phyloP scores from a whole-genome alignment of 2,329 filamentous ascomycete species.

The Ophiostoma sp. region DNA sequence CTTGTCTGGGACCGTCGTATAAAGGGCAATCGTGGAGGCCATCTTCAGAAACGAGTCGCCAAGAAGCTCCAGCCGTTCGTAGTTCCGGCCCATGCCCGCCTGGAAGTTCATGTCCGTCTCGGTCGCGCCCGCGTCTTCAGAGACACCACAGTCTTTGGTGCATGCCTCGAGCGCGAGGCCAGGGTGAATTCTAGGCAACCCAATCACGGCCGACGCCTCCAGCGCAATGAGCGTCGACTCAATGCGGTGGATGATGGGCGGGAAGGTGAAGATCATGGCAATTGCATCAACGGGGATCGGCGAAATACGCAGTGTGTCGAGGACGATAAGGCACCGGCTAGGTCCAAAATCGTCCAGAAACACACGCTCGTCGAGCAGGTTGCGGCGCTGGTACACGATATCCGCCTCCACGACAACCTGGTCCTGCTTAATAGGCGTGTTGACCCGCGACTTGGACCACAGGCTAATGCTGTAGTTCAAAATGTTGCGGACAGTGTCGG shows the following conservation, averaged over 20 bases:
- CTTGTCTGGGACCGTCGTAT: conserved; percentile 70
- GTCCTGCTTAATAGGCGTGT: conserved; percentile 58
- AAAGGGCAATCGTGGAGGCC: conserved; percentile 87
- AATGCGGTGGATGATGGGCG: conserved; percentile 79
- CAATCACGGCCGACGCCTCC: conserved; percentile 69
- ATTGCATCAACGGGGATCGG: conserved; percentile 68
- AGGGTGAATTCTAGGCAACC: conserved; percentile 60
- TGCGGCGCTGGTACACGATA: conserved; percentile 73
- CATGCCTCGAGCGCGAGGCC: conserved; percentile 80
- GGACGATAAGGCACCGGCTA: conserved; percentile 66
- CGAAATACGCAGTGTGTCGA: conserved; percentile 76
- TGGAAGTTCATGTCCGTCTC: conserved; percentile 71
- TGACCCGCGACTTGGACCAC: conserved; percentile 60
- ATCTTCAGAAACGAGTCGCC: conserved; percentile 95
- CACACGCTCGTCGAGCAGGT: conserved; percentile 71
- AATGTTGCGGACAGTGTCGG: conserved; percentile 57
- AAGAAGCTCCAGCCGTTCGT: conserved; percentile 90
- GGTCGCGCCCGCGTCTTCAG: conserved; percentile 67
- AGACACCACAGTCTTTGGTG: conserved; percentile 89
- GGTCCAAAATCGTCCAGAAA: conserved; percentile 44
- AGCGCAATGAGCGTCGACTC: conserved; percentile 78
- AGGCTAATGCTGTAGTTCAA: conserved; percentile 82
- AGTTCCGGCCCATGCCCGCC: conserved; percentile 87
- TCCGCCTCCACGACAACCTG: conserved; percentile 82
- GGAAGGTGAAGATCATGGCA: conserved; percentile 72